Base-by-base conservation (phyloP, 2,329 filamentous ascomycete genomes). In the Nemania serpens region DNA sequence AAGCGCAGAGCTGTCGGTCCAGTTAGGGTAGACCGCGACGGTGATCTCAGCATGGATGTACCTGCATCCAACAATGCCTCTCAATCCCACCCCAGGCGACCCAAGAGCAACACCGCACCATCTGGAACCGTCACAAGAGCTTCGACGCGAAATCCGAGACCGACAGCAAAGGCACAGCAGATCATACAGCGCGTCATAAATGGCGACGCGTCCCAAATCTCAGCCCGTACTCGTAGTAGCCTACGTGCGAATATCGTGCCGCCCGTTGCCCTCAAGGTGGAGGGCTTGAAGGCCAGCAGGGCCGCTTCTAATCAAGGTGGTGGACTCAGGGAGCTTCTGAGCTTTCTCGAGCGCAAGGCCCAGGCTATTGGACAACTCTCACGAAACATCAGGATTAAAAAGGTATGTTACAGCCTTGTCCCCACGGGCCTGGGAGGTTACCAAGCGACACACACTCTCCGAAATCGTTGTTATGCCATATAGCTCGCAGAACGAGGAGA, bases 331-430 rank as follows among this genome's bases (percentile, higher is more conserved):
- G 84, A 85, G 61, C 79, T 92, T 33, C 74, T 92, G 55, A 79
- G 80, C 52, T 92, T 91, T 72, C 76, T 93, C 64, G 88, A 92
- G 76, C 85, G 87, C 70, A 91, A 91, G 75, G 84, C 89, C 48
- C 81, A 82, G 57, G 77, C 81, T 66, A 79, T 86, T 69, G 78
- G 78, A 61, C 80, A 80, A 72, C 70, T 74, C 62, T 71, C 78
- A 70, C 80, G 83, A 70, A 78, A 80, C 67, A 79, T 91, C 69
- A 86, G 82, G 73, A 87, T 93, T 65, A 87, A 86, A 78, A 91
- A 91, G 88, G 90, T 93, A 90, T 86, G 88, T 90, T 75, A 76
- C 65, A 67, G 69, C 70, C 73, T 73, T 73, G 73, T 54, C 74
- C 73, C 75, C 76, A 75, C 77, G 70, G 66, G 68, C 79, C 78